Evolutionary conservation across 2,329 filamentous ascomycete genomes (phyloP), one percentile per base, ranked within the genome.

Genomic region (Beauveria sp.): DNA sequence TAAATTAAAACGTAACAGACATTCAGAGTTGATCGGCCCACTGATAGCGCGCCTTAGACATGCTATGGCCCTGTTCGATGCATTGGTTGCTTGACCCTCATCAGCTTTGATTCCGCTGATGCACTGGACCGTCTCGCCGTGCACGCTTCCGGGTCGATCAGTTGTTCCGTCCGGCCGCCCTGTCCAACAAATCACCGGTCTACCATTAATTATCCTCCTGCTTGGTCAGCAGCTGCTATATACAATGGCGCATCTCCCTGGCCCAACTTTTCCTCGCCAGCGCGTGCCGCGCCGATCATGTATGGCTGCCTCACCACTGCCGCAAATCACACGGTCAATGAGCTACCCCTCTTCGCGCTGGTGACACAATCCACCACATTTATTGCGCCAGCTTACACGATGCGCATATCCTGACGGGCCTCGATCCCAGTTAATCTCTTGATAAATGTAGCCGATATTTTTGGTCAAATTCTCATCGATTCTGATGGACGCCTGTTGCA

Each of bases 351-450:
- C 55, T 28, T 57, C 26, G 16, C 30, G 20, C 20, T 20, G 8
- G 55, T 57, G 55, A 14, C 43, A 57, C 55, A 48, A 57, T 30
- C 16, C 12, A 12, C 20, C 28, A 26, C 20, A 4, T 37, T 22
- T 37, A 57, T 57, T 40, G 55, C 55, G 55, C 55, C 55, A 57
- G 55, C 44, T 57, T 57, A 57, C 44, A 22, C 16, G 14, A 22
- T 30, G 20, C 55, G 44, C 55, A 57, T 57, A 7, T 20, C 1
- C 2, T n/a, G 5, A 6, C 4, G 3, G 9, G 8, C 20, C 10
- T n/a, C 18, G 2, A 26, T 26, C 12, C 5, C 14, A 24, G 26
- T 9, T 18, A 44, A 55, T 30, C 6, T 9, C 14, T 26, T 8
- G 2, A 16, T 7, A 24, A 26, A 26, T 20, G 14, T 48, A 8